Percentiles rank a stretch among this genome's conserved stretches.
Conservation (phyloP, 345 rosid genomes). For the Adansonia digitata region DNA sequence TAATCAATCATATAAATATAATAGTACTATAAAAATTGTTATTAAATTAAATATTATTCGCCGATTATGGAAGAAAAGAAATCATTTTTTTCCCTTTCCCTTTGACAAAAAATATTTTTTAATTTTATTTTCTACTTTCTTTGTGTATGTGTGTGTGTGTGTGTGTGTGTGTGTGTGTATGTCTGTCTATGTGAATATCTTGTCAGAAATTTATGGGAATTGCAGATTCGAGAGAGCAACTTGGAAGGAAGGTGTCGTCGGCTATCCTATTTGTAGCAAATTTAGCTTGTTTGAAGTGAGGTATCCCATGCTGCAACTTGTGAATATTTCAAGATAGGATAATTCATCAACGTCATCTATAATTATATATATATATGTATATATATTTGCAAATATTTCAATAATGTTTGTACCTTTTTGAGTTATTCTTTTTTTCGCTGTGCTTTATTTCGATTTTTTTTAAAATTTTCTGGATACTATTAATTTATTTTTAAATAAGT, state of each 20-base stretch:
- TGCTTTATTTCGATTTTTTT: conserved; percentile 5
- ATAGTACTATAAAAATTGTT: no score
- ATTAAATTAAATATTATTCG: no score
- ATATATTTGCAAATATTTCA: conserved; percentile 29
- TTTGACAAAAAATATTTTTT: no score
- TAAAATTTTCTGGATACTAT: conserved; percentile 23
- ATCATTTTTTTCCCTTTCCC: no score
- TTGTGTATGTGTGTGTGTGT: no score
- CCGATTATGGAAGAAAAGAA: no score
- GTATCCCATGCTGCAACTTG: conserved; percentile 39
- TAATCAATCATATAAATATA: no score
- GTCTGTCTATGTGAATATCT: no score
- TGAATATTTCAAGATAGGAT: conserved; percentile 45
- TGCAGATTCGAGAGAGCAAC: conserved; percentile 42
- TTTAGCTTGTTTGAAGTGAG: conserved; percentile 34
- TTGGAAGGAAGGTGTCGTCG: conserved; percentile 22
- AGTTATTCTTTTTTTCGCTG: background rate
- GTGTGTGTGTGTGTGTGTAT: no score
- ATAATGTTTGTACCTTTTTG: conserved; percentile 1
- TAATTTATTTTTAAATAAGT: conserved; percentile 23
- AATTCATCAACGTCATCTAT: conserved; percentile 53
- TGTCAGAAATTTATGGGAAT: conserved; percentile 41
- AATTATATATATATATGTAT: conserved; percentile 37
- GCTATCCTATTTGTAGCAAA: conserved; percentile 35
- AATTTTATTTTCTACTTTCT: no score